Percentiles rank a stretch among this genome's conserved stretches.
These are phyloP conservation scores for Chenopodium quinoa DNA, from an alignment of 148 eudicot genomes.

Conservation along the genomic window DNA sequence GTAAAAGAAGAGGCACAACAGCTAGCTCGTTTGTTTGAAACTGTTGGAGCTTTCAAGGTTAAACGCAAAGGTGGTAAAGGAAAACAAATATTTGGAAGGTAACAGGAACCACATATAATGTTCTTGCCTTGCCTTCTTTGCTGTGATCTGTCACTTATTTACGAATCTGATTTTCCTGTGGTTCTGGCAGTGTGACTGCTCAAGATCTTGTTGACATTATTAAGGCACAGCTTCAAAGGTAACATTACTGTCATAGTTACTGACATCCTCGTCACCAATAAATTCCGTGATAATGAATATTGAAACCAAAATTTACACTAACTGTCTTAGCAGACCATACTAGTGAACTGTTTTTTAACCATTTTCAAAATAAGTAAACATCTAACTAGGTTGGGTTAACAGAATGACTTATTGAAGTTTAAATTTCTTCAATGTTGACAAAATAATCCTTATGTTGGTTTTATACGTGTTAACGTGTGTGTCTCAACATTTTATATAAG, in stretches of 20 bases:
- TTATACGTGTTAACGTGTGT: background rate
- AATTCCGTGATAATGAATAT: background rate
- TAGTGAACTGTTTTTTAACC: background rate
- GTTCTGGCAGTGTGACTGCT: conserved; percentile 72
- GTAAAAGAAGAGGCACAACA: conserved; percentile 94
- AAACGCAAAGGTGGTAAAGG: conserved; percentile 91
- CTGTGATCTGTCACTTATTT: background rate
- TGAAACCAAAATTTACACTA: background rate
- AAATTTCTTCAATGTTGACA: background rate
- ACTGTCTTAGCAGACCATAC: background rate
- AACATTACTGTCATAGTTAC: conserved; percentile 19
- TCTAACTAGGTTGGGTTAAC: background rate
- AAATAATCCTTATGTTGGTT: background rate
- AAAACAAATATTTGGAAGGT: conserved; percentile 87
- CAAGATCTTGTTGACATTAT: conserved; percentile 97
- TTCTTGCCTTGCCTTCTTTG: conserved; percentile 1
- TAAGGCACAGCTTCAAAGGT: conserved; percentile 96
- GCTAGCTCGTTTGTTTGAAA: conserved; percentile 79
- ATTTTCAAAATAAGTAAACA: background rate
- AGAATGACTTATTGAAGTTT: background rate
- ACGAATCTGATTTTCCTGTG: conserved; percentile 18
- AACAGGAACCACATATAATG: conserved; percentile 13
- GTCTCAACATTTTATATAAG: background rate
- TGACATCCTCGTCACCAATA: background rate
- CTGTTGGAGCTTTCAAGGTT: conserved; percentile 89